Evolutionary conservation across 75 land plant species (phyloP), one percentile per base, ranked within the genome.

Genomic region (Isoetes taiwanensis): DNA sequence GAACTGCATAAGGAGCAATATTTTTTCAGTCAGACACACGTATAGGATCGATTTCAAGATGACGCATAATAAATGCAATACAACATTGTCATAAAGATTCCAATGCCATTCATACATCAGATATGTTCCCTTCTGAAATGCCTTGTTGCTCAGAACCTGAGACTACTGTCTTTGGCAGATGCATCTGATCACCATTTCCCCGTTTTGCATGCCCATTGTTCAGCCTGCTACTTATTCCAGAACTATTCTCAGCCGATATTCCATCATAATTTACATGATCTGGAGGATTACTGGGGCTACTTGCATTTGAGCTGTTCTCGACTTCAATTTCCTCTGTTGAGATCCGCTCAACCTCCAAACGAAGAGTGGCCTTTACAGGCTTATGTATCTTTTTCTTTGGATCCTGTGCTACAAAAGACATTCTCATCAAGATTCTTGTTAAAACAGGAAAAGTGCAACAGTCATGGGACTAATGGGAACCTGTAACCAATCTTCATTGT

Each of bases 401-500:
- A 67, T 91, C 97, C 97, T 91, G 53, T 31, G 41, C 17, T 3
- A 27, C 23, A 19, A 37, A 32, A 2, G 30, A 23, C 54, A 34
- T 34, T 35, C 39, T 14, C 39, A 37, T 9, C 14, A 10, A 14
- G 39, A 37, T 10, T 37, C 14, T 37, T 37, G 39, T 10, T 14
- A 37, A 10, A 37, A 10, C 9, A 10, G n/a, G n/a, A n/a, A n/a
- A n/a, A n/a, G n/a, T n/a, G n/a, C n/a, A n/a, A n/a, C n/a, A 34
- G 20, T 16, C 2, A 19, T 23, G 0, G 5, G 23, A 52, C 2
- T 54, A 16, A 8, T 32, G 25, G 57, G 28, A 46, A 88, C 98
- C 98, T 80, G 95, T 59, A 93, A 76, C 35, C 78, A 76, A 27
- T 93, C 98, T 56, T 93, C 96, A 19, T 74, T 79, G 46, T 93